phyloP scores from a whole-genome alignment of 176 grass and related monocot species.

The Aegilops bicornis region DNA sequence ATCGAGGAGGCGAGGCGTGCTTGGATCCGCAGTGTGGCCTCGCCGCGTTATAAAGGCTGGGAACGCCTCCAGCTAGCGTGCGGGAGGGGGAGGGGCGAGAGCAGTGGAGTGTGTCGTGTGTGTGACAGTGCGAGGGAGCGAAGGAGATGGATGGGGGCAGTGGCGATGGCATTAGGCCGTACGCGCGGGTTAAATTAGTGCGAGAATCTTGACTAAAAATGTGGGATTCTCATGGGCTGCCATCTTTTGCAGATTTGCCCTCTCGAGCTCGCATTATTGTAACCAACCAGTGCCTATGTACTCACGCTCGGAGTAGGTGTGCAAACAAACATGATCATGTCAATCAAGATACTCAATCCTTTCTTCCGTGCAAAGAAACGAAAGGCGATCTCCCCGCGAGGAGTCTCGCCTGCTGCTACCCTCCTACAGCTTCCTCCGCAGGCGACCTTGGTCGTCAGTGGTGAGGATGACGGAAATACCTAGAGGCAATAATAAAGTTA shows the following conservation, averaged over 20 bases:
- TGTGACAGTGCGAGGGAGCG: constrained; percentile 4
- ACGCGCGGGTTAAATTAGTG: constrained; percentile 14
- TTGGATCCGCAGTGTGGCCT: constrained; percentile 9
- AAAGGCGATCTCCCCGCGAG: too few species aligned
- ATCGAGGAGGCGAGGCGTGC: constrained; percentile 6
- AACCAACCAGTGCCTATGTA: too few species aligned
- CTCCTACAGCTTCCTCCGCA: too few species aligned
- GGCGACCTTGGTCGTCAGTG: too few species aligned
- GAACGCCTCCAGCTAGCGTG: constrained; percentile 14
- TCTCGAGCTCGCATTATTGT: not conserved
- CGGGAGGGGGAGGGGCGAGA: not conserved
- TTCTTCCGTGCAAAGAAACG: too few species aligned
- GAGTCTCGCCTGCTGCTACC: too few species aligned
- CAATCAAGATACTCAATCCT: too few species aligned
- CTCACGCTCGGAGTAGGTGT: too few species aligned
- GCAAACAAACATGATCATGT: too few species aligned
- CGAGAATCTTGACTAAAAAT: constrained; percentile 3
- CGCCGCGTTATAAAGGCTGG: constrained; percentile 54
- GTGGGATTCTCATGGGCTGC: not conserved
- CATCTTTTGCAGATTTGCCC: constrained; percentile 11
- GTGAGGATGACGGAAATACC: too few species aligned
- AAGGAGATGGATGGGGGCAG: constrained; percentile 1
- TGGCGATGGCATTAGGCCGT: constrained; percentile 16
- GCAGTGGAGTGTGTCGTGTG: constrained; percentile 6
- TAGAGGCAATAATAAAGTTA: too few species aligned